Conservation (phyloP, 345 rosid genomes). For the Salix koriyanagi region DNA sequence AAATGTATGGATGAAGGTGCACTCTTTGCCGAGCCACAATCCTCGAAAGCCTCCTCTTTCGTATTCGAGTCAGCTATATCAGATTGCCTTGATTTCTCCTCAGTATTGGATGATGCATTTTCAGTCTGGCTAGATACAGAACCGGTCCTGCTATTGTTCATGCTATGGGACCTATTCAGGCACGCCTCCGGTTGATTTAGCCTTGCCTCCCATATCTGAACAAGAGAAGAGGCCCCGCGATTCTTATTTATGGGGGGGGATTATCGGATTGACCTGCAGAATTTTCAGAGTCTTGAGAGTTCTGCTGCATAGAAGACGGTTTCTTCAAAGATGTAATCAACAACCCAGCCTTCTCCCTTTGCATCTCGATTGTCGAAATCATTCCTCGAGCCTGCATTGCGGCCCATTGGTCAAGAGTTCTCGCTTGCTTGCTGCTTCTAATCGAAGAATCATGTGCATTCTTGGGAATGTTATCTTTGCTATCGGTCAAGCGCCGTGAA, state of each 20-base stretch:
- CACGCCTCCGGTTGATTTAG: neutral
- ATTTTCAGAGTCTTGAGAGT: neutral
- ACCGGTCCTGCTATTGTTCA: constrained; percentile 23
- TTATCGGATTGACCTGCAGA: constrained; percentile 17
- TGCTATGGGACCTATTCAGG: constrained; percentile 33
- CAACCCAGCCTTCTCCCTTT: constrained; percentile 29
- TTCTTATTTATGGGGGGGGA: constrained; percentile 6
- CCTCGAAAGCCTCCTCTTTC: constrained; percentile 22
- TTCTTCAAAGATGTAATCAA: constrained; percentile 9
- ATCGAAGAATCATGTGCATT: constrained; percentile 9
- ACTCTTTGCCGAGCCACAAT: constrained; percentile 30
- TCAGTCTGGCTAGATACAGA: constrained; percentile 20
- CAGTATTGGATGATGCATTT: neutral
- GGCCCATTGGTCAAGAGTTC: constrained; percentile 40
- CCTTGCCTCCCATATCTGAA: constrained; percentile 91
- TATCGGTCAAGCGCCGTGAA: constrained; percentile 13
- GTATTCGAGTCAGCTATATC: constrained; percentile 14
- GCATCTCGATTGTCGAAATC: constrained; percentile 32
- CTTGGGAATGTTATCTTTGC: neutral
- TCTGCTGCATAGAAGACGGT: constrained; percentile 5
- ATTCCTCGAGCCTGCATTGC: constrained; percentile 40
- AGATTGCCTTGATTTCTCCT: constrained; percentile 10
- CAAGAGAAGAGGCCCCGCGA: constrained; percentile 73
- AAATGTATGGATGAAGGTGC: constrained; percentile 3
- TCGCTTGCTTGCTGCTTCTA: constrained; percentile 18